Base-by-base conservation (phyloP, 2,329 filamentous ascomycete genomes). In the Cercospora nicotianae region DNA sequence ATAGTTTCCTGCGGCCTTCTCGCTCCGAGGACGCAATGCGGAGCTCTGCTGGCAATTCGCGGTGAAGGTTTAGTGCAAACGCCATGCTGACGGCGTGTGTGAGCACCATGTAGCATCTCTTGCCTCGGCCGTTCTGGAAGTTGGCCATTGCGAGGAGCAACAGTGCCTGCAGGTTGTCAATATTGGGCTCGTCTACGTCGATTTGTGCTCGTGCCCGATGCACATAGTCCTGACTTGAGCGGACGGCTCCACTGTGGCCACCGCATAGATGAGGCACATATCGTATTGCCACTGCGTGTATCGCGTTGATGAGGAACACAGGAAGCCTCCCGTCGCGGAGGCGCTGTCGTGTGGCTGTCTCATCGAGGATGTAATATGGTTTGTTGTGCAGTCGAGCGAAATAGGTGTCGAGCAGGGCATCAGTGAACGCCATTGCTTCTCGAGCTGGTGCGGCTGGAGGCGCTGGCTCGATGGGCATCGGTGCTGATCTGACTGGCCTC, bases 81-180 rank as follows among this genome's bases (percentile, higher is more conserved):
- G 90, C 89, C 92, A 96, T 96, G 55, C 90, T 91, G 59, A 93
- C 88, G 9, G 90, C 91, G 70, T 72, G 88, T 92, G 92, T 87
- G 73, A 96, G 84, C 45, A 93, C 84, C 92, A 96, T 96, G 73
- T 93, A 95, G 0, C 91, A 90, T 79, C 91, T 95, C 80, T 92
- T 94, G 16, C 92, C 91, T 74, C 90, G 89, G 28, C 93, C 92
- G 31, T 88, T 85, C 39, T 92, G 92, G 60, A 89, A 92, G 74
- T 89, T 94, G 3, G 91, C 89, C 75, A 90, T 88, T 0, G 90
- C 88, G 2, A 96, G 85, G 9, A 96, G 83, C 57, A 96, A 81
- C 16, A 94, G 83, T 2, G 91, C 86, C 77, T 96, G 92, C 8
- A 96, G 80, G 36, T 87, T 87, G 77, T 96, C 92, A 53, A 95